Base-by-base conservation (phyloP, 495 filamentous ascomycete genomes). In the Xylaria acuta region DNA sequence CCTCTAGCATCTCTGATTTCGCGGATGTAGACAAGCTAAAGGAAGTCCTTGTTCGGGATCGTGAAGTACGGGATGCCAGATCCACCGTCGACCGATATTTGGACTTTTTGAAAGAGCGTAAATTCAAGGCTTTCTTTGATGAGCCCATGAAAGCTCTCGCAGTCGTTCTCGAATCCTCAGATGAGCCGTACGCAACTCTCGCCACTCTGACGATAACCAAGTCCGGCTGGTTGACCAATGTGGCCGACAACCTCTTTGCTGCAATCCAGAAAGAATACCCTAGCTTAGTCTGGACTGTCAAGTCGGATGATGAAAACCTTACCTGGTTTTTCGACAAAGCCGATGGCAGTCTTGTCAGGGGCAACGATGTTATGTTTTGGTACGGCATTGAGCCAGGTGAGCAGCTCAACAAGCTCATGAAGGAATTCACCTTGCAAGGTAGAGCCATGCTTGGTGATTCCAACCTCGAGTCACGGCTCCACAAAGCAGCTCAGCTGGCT, bases 251-350 rank as follows among this genome's bases (percentile, higher is more conserved):
- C 79, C 92, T 98, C 64, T 97, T 99, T 80, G 90, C 92, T 63
- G 89, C 92, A 67, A 92, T 99, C 78, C 94, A 94, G 85, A 97
- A 95, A 82, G 95, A 98, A 76, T 93, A 93, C 79, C 90, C 93
- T 72, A 94, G 91, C 83, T 88, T 98, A 67, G 91, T 95, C 43
- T 99, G 96, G 95, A 97, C 94, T n/a, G 96, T 98, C 53, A 94
- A 93, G 84, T 92, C 94, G 75, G 93, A 96, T 72, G 96, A 99
- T 73, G 97, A 98, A 87, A 98, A 98, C 80, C 86, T 99, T 76
- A 94, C 93, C 36, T 99, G 96, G 96, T 98, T 98, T 86, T 97
- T 97, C 73, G 95, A 97, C 83, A 97, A 97, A 86, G 92, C 96
- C 11, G 93, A 97, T 72, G 97, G 97, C 60, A 97, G 93, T 81